Evolutionary conservation across 352 stramenopile genomes (phyloP).

Genomic region (Phytophthora colocasiae): DNA sequence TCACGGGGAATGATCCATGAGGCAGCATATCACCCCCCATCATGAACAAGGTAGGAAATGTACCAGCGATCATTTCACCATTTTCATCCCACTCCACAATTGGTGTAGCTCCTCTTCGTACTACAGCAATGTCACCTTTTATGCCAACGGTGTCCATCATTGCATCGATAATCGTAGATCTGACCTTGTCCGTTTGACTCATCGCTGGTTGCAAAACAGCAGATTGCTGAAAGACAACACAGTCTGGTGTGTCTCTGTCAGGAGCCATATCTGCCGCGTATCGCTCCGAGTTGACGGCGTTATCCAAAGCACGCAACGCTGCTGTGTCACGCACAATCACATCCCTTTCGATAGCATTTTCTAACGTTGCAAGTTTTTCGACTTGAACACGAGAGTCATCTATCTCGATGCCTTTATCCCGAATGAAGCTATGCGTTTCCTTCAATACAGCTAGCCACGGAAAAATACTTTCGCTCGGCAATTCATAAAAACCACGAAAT

Average conservation of each 20-base stretch:
- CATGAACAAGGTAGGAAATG: too few species aligned
- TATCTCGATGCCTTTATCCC: neutral
- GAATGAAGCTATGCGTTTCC: conserved; percentile 1
- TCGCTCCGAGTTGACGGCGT: neutral
- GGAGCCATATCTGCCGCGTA: neutral
- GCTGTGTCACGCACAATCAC: neutral
- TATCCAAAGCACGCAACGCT: neutral
- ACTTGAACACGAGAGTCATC: too few species aligned
- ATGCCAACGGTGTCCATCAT: neutral
- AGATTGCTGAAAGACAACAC: neutral
- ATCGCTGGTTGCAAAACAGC: neutral
- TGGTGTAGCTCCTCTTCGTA: neutral
- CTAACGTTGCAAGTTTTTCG: neutral
- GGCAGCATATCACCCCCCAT: neutral
- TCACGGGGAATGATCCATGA: neutral
- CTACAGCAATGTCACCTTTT: neutral
- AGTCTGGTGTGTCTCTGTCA: neutral
- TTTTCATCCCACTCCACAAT: conserved; percentile 4
- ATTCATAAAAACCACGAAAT: neutral
- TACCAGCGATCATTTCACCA: neutral
- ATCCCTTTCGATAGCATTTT: neutral
- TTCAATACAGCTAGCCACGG: neutral
- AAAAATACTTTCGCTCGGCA: neutral
- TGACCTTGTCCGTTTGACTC: neutral
- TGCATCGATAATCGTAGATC: neutral